These are phyloP conservation scores for Candida hispaniensis DNA, from an alignment of 805 yeast genomes.

Conservation along the genomic window DNA sequence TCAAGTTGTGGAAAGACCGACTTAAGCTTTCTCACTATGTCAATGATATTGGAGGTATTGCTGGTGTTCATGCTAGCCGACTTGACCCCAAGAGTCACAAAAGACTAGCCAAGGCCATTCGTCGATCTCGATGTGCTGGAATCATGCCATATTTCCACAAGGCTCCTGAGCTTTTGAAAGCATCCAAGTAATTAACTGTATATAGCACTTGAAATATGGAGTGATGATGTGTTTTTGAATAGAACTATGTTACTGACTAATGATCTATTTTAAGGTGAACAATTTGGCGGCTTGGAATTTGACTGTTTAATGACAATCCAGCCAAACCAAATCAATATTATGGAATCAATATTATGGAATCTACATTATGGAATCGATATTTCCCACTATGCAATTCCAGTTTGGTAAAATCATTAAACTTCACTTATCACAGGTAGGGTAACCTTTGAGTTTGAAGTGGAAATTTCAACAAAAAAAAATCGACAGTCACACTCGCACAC, in stretches of 20 bases:
- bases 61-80: slow-evolving; percentile 63
- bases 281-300: no score
- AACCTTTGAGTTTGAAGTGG: no score
- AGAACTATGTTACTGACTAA: no score
- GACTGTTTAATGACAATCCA: no score
- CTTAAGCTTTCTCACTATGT: slow-evolving; percentile 54
- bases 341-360: no score
- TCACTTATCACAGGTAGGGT: no score
- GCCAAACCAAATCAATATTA: no score
- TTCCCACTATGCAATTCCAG: no score
- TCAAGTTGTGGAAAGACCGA: slow-evolving; percentile 39
- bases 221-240: no score
- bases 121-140: slow-evolving; percentile 73
- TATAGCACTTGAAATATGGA: slow-evolving; percentile 1
- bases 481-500: neutral
- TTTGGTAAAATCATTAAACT: no score
- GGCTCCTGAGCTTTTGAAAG: slow-evolving; percentile 19
- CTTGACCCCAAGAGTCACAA: slow-evolving; percentile 57
- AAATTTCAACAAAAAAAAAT: neutral
- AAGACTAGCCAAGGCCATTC: slow-evolving; percentile 61
- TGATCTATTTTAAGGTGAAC: no score
- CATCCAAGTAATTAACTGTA: slow-evolving; percentile 14
- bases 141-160: slow-evolving; percentile 63
- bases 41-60: slow-evolving; percentile 62
- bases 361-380: no score